Base-by-base conservation (phyloP, 305 asterid species). In the Fraxinus platypoda region DNA sequence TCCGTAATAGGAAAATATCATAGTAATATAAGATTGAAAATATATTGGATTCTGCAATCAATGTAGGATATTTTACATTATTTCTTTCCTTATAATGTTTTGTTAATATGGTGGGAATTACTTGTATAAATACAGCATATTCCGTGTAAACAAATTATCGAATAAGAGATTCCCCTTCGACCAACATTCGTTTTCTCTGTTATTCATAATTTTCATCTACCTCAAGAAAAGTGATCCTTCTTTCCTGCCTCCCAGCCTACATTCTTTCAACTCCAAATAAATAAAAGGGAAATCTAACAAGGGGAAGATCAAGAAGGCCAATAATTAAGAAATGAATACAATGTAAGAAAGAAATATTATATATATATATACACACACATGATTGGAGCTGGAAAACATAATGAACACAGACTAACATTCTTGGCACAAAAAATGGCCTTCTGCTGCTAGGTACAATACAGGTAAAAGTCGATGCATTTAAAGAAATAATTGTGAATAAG, bases 391-490 rank as follows among this genome's bases (percentile, higher is more conserved):
- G 25, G 26, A 73, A 17, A 17, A 54, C 35, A 30, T 64, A 43
- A 11, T 73, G 34, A 74, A 82, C 85, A 52, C 35, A 11, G 35
- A 8, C 3, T 28, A 46, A 80, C 59, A 17, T 57, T 43, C 19
- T 35, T 11, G 79, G 75, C 23, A 26, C 23, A 26, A 77, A 73
- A 79, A 81, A 15, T 15, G 41, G 75, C 85, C 85, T 66, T 76
- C 83, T 62, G 85, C 35, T 23, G 66, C 76, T 33, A 43, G 49
- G 75, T 78, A 84, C 46, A 76, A 49, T 83, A 19, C 66, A 80
- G 80, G 77, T 30, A 72, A 17, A 77, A 23, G 62, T 23, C 41
- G 62, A 80, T 73, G 81, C 82, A 77, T 77, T 80, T 72, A 74
- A 21, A 30, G 1, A 11, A 62, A 78, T 64, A 80, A 54, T 59